These are phyloP conservation scores for Syzygium grande DNA, from an alignment of 345 rosid genomes.

Conservation along the genomic window DNA sequence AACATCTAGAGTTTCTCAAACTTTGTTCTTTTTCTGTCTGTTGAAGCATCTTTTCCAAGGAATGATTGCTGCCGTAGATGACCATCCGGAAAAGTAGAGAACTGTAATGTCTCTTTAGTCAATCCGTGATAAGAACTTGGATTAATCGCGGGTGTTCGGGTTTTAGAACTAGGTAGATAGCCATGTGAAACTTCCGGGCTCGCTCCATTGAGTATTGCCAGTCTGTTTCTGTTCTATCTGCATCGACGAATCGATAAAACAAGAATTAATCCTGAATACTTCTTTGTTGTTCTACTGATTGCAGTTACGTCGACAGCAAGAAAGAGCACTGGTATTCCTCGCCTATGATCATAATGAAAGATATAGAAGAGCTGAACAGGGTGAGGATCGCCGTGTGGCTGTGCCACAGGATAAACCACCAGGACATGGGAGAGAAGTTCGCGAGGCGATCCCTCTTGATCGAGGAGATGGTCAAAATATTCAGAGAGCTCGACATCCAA, in stretches of 20 bases:
- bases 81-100: background rate
- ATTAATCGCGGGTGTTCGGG: background rate
- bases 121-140: background rate
- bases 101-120: background rate
- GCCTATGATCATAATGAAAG: slow-evolving; percentile 53
- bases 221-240: background rate
- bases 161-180: background rate
- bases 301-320: slow-evolving; percentile 55
- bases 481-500: slow-evolving; percentile 66
- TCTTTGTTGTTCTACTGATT: background rate
- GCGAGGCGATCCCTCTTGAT: slow-evolving; percentile 46
- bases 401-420: slow-evolving; percentile 68
- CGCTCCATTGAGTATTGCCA: background rate
- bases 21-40: background rate
- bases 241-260: background rate
- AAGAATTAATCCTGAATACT: background rate
- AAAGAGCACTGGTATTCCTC: slow-evolving; percentile 69
- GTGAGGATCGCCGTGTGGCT: slow-evolving; percentile 66
- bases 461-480: slow-evolving; percentile 66
- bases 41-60: background rate
- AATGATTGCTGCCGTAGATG: background rate
- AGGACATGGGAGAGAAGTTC: slow-evolving; percentile 68
- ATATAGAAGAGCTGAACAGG: slow-evolving; percentile 45
- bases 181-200: background rate
- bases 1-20: background rate